phyloP scores from a whole-genome alignment of 371 early-diverging fungal genomes.

The Umbelopsis sp. region DNA sequence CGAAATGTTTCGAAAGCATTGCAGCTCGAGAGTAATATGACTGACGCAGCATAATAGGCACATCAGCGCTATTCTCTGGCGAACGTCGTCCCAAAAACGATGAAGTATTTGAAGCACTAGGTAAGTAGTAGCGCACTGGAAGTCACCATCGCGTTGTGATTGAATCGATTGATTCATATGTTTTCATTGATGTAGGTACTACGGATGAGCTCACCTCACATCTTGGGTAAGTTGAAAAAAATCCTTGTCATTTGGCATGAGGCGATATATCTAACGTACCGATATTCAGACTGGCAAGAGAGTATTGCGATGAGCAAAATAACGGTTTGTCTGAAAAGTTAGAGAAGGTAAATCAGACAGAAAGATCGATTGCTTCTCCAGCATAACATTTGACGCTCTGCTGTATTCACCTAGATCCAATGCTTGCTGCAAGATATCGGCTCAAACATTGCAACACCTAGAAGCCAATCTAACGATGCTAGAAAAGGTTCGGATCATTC shows the following conservation, averaged over 20 bases:
- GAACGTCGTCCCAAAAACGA: constrained; percentile 89
- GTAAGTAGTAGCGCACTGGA: constrained; percentile 33
- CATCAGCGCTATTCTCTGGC: constrained; percentile 88
- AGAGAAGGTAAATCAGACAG: constrained; percentile 52
- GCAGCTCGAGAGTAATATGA: neutral
- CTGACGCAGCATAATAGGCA: constrained; percentile 52
- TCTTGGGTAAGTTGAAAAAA: constrained; percentile 36
- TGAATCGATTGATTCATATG: neutral
- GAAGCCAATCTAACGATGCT: constrained; percentile 57
- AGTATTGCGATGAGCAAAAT: constrained; percentile 63
- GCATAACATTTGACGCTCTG: neutral
- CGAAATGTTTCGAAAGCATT: neutral
- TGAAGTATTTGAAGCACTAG: constrained; percentile 89
- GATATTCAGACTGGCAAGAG: constrained; percentile 63
- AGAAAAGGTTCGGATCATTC: constrained; percentile 45
- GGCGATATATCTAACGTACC: neutral
- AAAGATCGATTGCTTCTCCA: neutral
- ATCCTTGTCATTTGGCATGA: neutral
- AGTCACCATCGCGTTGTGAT: neutral
- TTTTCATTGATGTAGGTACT: constrained; percentile 39
- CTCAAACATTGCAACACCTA: constrained; percentile 91
- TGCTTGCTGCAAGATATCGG: constrained; percentile 89
- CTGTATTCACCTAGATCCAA: constrained; percentile 66
- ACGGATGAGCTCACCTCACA: constrained; percentile 59
- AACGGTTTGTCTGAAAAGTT: constrained; percentile 62